These are phyloP conservation scores for Neonectria sp. DNA, from an alignment of 2,329 filamentous ascomycete genomes.

Conservation along the genomic window DNA sequence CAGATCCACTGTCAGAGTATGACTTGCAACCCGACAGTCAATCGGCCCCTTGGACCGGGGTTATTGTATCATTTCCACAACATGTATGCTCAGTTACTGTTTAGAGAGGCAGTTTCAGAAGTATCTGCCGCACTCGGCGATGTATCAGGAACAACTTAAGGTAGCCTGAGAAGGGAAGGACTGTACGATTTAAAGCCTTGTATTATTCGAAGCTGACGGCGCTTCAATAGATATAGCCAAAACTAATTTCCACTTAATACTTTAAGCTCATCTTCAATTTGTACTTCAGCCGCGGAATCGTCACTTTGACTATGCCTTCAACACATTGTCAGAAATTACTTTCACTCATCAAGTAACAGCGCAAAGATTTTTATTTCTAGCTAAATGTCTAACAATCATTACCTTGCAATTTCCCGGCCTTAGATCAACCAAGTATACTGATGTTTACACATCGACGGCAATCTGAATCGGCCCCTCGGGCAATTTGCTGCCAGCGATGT, in stretches of 20 bases:
- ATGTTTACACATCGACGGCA: background rate
- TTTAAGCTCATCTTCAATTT: background rate
- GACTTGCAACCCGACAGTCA: slow-evolving; percentile 45
- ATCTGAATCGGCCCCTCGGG: slow-evolving; percentile 63
- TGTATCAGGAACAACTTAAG: background rate
- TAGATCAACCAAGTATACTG: background rate
- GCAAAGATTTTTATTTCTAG: background rate
- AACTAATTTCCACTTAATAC: background rate
- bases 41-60: slow-evolving; percentile 32
- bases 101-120: slow-evolving; percentile 45
- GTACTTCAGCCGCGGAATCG: background rate
- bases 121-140: slow-evolving; percentile 17
- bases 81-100: slow-evolving; percentile 45
- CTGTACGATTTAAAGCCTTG: background rate
- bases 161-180: background rate
- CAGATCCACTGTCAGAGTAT: slow-evolving; percentile 43
- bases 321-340: background rate
- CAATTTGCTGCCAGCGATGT: slow-evolving; percentile 76
- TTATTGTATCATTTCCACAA: slow-evolving; percentile 44
- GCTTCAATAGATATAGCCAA: background rate
- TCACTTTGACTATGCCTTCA: background rate
- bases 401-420: background rate
- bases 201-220: background rate
- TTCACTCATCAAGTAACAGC: background rate
- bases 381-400: background rate